These are phyloP conservation scores for Aspergillus steynii DNA, from an alignment of 495 filamentous ascomycete species.

Conservation along the genomic window DNA sequence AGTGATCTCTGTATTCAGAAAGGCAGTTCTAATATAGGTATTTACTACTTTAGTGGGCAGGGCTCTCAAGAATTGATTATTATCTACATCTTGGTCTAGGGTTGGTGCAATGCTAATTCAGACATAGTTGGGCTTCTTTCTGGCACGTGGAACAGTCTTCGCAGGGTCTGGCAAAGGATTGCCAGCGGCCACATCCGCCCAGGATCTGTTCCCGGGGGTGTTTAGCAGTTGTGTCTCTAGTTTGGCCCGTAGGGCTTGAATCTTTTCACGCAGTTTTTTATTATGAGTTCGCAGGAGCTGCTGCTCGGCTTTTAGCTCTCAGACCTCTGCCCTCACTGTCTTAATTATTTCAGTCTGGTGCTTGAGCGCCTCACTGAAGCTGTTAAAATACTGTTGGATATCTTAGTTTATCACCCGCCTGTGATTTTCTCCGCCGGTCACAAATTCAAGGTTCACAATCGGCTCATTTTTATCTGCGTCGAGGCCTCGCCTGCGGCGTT, in stretches of 20 bases:
- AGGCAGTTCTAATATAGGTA: constrained; percentile 18
- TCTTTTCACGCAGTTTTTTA: constrained; percentile 10
- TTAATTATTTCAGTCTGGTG: constrained; percentile 9
- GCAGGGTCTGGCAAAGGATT: constrained; percentile 1
- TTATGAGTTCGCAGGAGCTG: constrained; percentile 12
- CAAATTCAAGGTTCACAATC: no score
- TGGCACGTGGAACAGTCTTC: background rate
- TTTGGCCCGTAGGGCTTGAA: constrained; percentile 4
- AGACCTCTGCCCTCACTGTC: constrained; percentile 6
- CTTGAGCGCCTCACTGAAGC: constrained; percentile 10
- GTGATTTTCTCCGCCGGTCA: constrained; percentile 11
- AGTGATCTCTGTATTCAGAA: constrained; percentile 14
- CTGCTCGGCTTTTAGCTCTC: constrained; percentile 13
- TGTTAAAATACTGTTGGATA: constrained; percentile 5
- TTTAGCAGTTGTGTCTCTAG: constrained; percentile 1
- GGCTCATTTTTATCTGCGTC: no score
- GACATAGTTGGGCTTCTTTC: constrained; percentile 15
- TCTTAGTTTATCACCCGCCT: constrained; percentile 9
- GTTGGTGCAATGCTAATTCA: constrained; percentile 10
- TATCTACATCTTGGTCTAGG: background rate
- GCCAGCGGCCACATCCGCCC: constrained; percentile 1
- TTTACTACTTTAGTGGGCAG: constrained; percentile 17
- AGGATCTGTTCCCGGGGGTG: background rate
- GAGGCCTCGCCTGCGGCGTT: no score
- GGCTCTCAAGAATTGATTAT: constrained; percentile 15